Conservation (phyloP, 106 monocot species). For the Xerophyta viscosa region DNA sequence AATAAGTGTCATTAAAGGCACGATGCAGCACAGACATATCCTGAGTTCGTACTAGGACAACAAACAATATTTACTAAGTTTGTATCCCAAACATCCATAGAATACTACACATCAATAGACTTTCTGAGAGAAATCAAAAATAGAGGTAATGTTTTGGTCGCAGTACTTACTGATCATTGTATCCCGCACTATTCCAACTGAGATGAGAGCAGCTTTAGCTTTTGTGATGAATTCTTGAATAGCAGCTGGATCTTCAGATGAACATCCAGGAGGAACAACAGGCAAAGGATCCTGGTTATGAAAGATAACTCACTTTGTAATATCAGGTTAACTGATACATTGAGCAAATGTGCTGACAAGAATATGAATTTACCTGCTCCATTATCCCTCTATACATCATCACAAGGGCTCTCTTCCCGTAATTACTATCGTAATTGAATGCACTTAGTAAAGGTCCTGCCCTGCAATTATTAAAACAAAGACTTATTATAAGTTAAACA, state of each 20-base stretch:
- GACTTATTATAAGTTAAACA: neutral
- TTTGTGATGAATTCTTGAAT: constrained; percentile 69
- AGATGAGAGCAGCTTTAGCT: constrained; percentile 88
- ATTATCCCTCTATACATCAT: constrained; percentile 95
- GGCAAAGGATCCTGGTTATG: constrained; percentile 65
- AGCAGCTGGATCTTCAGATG: constrained; percentile 43
- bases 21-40: no score
- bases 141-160: no score
- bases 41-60: no score
- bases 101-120: no score
- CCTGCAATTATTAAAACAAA: constrained; percentile 20
- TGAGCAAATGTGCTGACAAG: constrained; percentile 2
- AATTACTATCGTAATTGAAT: constrained; percentile 84
- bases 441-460: constrained; percentile 89
- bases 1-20: no score
- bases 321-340: no score
- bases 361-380: constrained; percentile 62
- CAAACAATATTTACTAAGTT: no score
- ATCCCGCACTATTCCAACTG: constrained; percentile 92
- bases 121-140: no score
- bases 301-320: constrained; percentile 6
- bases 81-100: no score
- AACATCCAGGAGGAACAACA: constrained; percentile 84
- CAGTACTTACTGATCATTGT: constrained; percentile 42
- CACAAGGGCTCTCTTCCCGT: constrained; percentile 77